These are phyloP conservation scores for Prunella vulgaris DNA, from an alignment of 257 asterid genomes.

Conservation along the genomic window DNA sequence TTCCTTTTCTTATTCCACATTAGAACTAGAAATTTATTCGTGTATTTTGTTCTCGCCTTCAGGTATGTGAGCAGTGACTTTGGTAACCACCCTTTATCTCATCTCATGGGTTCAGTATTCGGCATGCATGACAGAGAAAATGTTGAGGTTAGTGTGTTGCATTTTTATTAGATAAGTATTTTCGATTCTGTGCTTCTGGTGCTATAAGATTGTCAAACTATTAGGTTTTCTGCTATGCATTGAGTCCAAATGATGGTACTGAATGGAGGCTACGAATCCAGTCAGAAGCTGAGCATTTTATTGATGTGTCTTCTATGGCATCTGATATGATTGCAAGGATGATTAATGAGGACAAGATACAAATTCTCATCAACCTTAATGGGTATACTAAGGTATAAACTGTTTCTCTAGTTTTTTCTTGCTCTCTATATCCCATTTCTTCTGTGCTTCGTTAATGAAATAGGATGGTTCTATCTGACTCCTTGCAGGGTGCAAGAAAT, in stretches of 20 bases:
- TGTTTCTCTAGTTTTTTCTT: slow-evolving; percentile 11
- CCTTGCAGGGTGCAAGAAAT: slow-evolving; percentile 92
- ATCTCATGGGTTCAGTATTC: slow-evolving; percentile 97
- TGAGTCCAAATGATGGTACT: slow-evolving; percentile 91
- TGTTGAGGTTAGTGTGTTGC: slow-evolving; percentile 65
- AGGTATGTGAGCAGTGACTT: slow-evolving; percentile 99
- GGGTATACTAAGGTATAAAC: slow-evolving; percentile 88
- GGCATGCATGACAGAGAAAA: slow-evolving; percentile 87
- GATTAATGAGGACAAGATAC: slow-evolving; percentile 91
- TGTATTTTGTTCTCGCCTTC: slow-evolving; percentile 23
- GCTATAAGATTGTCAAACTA: slow-evolving; percentile 16
- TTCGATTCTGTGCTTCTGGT: not conserved
- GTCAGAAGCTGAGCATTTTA: slow-evolving; percentile 88
- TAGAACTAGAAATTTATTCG: not conserved
- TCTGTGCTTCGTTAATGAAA: not conserved
- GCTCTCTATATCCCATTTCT: slow-evolving; percentile 1
- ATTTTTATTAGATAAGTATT: not conserved
- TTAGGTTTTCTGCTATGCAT: slow-evolving; percentile 94
- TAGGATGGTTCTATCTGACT: slow-evolving; percentile 5
- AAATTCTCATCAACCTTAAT: slow-evolving; percentile 90
- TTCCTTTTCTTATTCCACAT: not conserved
- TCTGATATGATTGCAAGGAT: slow-evolving; percentile 90
- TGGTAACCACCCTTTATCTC: slow-evolving; percentile 97
- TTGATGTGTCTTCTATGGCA: slow-evolving; percentile 86
- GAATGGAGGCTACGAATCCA: slow-evolving; percentile 95